Evolutionary conservation across 306 rosid genomes (phyloP).

Genomic region (Prunus kanzakura): DNA sequence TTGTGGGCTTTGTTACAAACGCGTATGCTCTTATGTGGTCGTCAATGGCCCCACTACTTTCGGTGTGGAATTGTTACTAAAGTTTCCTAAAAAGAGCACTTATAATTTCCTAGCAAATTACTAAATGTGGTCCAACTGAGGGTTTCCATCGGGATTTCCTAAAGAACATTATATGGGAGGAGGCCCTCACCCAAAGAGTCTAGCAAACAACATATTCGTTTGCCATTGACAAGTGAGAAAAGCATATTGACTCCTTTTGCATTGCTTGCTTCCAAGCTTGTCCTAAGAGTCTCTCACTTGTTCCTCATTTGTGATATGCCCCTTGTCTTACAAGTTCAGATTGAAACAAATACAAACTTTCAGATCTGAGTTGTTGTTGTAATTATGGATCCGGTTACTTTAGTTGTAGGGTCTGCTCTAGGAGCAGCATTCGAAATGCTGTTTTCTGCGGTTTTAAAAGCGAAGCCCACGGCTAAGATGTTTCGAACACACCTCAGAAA

Average conservation of each 20-base stretch:
- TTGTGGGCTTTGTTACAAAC: no score
- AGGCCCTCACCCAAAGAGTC: neutral
- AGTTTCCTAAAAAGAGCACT: no score
- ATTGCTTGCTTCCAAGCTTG: neutral
- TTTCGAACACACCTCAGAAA: slow-evolving; percentile 17
- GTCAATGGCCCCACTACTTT: no score
- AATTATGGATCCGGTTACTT: neutral
- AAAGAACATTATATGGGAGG: no score
- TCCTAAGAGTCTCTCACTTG: neutral
- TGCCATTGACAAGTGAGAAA: no score
- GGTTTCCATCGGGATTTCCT: neutral
- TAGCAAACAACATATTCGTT: neutral
- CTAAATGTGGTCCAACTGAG: neutral
- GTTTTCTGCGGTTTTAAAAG: neutral
- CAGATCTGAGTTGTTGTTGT: neutral
- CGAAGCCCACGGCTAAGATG: slow-evolving; percentile 16
- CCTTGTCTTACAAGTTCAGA: neutral
- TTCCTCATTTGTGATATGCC: neutral
- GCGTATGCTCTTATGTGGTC: no score
- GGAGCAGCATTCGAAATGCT: slow-evolving; percentile 29
- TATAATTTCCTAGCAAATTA: neutral
- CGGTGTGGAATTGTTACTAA: no score
- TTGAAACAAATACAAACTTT: neutral
- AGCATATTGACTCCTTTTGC: neutral
- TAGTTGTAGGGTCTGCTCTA: slow-evolving; percentile 8